Evolutionary conservation across 202 grass and related monocot species (phyloP).

Genomic region (Panicum hallii): DNA sequence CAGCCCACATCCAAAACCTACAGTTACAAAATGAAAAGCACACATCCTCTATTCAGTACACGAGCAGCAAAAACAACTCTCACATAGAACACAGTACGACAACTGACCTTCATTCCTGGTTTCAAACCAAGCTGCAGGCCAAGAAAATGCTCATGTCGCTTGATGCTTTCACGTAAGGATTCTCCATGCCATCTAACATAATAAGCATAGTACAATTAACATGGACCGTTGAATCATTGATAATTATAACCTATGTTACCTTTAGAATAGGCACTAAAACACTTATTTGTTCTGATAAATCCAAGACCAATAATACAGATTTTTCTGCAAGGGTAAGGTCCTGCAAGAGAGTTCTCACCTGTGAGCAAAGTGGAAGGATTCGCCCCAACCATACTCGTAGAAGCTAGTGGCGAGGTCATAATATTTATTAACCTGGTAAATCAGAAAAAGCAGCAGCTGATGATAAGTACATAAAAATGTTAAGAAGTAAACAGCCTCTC

Average conservation of each 20-base stretch:
- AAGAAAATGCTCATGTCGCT: slow-evolving; percentile 95
- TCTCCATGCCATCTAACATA: slow-evolving; percentile 82
- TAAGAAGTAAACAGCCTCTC: not conserved
- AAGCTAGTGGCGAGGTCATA: slow-evolving; percentile 99
- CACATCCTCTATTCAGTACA: slow-evolving; percentile 27
- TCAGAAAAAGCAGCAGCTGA: slow-evolving; percentile 5
- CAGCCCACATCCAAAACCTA: slow-evolving; percentile 97
- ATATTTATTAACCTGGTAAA: slow-evolving; percentile 89
- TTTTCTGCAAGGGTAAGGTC: not conserved
- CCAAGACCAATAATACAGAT: not conserved
- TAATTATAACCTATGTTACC: not conserved
- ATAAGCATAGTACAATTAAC: slow-evolving; percentile 32
- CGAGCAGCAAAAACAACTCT: not conserved
- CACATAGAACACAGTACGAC: slow-evolving; percentile 4
- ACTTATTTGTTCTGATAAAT: slow-evolving; percentile 16
- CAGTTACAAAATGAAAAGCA: slow-evolving; percentile 17
- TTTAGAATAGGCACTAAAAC: not conserved
- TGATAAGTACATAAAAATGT: slow-evolving; percentile 24
- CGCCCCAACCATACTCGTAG: slow-evolving; percentile 99
- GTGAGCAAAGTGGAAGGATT: slow-evolving; percentile 99
- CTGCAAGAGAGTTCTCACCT: slow-evolving; percentile 53
- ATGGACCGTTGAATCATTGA: not conserved
- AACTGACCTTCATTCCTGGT: slow-evolving; percentile 84
- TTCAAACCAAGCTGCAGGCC: slow-evolving; percentile 89
- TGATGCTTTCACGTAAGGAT: slow-evolving; percentile 92